Percentiles rank a stretch among this genome's conserved stretches.
Evolutionary conservation across 2,329 filamentous ascomycete genomes (phyloP).

Genomic region (Myotisia sp.): DNA sequence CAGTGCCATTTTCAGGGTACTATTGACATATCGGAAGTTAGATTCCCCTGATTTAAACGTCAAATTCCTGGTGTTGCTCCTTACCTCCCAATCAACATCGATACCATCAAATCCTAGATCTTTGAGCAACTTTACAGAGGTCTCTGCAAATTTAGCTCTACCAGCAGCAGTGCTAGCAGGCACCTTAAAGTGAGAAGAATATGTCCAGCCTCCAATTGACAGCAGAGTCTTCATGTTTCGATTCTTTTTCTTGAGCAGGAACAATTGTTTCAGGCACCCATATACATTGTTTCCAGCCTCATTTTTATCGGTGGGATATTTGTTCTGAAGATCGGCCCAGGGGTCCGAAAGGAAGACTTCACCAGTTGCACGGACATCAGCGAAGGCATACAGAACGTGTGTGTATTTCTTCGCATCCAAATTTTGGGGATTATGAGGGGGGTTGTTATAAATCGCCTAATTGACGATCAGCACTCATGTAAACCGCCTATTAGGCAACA

Average conservation of each 20-base stretch:
- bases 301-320: conserved; percentile 55
- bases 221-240: conserved; percentile 65
- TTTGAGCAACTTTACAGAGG: conserved; percentile 60
- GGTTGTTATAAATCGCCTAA: no score
- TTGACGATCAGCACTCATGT: not conserved
- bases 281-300: conserved; percentile 60
- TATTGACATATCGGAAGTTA: not conserved
- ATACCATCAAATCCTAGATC: conserved; percentile 57
- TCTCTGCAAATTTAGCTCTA: conserved; percentile 52
- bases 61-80: no score
- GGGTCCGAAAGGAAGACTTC: conserved; percentile 58
- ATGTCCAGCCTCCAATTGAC: conserved; percentile 70
- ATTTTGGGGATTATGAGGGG: conserved; percentile 67
- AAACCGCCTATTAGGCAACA: no score
- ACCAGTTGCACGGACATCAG: conserved; percentile 66
- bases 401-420: conserved; percentile 68
- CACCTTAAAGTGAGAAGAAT: conserved; percentile 59
- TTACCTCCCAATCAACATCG: conserved; percentile 38
- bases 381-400: conserved; percentile 78
- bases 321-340: conserved; percentile 55
- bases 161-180: conserved; percentile 51
- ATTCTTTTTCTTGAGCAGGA: conserved; percentile 58
- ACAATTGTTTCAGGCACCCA: conserved; percentile 64
- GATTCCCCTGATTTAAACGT: no score
- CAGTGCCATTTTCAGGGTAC: conserved; percentile 23